Conservation (phyloP, 345 rosid genomes). For the Eucalyptus pauciflora region DNA sequence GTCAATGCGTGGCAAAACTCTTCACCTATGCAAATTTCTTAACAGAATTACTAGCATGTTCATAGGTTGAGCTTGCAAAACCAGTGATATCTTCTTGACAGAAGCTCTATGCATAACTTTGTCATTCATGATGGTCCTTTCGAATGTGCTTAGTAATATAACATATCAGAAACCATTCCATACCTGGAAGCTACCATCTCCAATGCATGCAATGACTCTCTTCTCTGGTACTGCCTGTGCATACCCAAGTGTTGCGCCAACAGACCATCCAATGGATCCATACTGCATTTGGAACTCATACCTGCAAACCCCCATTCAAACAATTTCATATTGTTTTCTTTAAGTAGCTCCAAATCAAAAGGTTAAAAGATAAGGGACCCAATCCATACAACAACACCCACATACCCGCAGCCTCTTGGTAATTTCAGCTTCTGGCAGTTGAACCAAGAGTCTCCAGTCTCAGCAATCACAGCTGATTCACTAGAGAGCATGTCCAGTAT, state of each 20-base stretch:
- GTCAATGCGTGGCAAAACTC: not conserved
- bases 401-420: slow-evolving; percentile 72
- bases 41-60: not conserved
- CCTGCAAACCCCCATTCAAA: slow-evolving; percentile 9
- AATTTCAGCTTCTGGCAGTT: slow-evolving; percentile 76
- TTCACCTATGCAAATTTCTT: not conserved
- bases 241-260: slow-evolving; percentile 78
- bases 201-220: slow-evolving; percentile 73
- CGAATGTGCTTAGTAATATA: not conserved
- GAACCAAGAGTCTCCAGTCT: slow-evolving; percentile 88
- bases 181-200: slow-evolving; percentile 91
- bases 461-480: slow-evolving; percentile 69
- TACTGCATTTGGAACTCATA: slow-evolving; percentile 90
- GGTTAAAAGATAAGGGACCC: not conserved
- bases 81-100: not conserved
- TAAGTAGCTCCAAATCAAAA: not conserved
- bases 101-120: not conserved
- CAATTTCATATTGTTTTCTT: not conserved
- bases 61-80: not conserved
- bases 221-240: slow-evolving; percentile 65
- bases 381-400: not conserved
- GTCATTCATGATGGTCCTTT: not conserved
- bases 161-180: not conserved
- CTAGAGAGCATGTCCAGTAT: slow-evolving; percentile 61
- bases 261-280: slow-evolving; percentile 88